These are phyloP conservation scores for Pittosporum tobira DNA, from an alignment of 129 eudicot genomes.

Conservation along the genomic window DNA sequence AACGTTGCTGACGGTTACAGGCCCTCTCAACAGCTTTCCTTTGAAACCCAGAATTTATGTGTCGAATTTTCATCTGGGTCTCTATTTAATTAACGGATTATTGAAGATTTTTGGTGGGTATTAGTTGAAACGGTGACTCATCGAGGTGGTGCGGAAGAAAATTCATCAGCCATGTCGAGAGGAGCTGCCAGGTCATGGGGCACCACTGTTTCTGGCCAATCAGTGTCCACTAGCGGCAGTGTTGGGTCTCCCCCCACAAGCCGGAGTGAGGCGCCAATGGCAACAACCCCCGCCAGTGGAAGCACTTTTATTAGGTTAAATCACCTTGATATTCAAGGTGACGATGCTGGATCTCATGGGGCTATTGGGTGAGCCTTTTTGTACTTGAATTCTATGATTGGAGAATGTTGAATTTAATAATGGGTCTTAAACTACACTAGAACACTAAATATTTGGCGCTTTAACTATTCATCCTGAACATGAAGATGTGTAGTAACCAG, in stretches of 20 bases:
- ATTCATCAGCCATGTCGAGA: slow-evolving; percentile 36
- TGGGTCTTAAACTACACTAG: neutral
- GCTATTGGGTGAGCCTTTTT: slow-evolving; percentile 51
- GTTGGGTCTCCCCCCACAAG: slow-evolving; percentile 86
- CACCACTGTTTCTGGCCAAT: slow-evolving; percentile 73
- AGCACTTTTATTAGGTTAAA: slow-evolving; percentile 46
- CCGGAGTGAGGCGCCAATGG: slow-evolving; percentile 66
- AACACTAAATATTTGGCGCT: neutral
- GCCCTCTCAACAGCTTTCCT: neutral
- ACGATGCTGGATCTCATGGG: slow-evolving; percentile 69
- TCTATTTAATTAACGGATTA: slow-evolving; percentile 3
- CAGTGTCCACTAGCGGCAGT: slow-evolving; percentile 87
- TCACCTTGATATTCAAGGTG: slow-evolving; percentile 71
- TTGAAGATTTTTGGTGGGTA: slow-evolving; percentile 23
- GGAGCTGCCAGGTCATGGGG: slow-evolving; percentile 84
- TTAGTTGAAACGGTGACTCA: slow-evolving; percentile 21
- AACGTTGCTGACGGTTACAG: too few species aligned
- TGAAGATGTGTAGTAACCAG: too few species aligned
- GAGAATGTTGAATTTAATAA: neutral
- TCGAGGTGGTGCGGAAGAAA: slow-evolving; percentile 43
- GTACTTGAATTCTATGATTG: neutral
- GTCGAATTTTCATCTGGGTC: slow-evolving; percentile 26
- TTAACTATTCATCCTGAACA: neutral
- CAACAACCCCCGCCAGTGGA: slow-evolving; percentile 48
- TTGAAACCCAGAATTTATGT: slow-evolving; percentile 21